Conservation (phyloP, 768 basidiomycete genomes). For the Piloderma croceum region DNA sequence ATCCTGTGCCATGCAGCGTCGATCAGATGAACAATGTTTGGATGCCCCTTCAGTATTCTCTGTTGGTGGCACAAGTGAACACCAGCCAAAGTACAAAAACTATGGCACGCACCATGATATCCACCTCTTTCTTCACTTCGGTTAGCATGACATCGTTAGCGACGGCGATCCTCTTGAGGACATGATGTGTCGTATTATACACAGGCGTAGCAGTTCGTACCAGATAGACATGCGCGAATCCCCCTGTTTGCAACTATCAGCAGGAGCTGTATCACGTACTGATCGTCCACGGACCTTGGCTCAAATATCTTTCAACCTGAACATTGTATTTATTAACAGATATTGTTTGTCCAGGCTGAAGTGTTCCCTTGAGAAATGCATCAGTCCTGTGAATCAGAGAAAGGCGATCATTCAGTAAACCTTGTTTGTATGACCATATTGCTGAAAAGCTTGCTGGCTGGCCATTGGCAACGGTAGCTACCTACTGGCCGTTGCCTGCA, state of each 20-base stretch:
- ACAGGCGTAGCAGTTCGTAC: conserved; percentile 83
- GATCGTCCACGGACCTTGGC: conserved; percentile 79
- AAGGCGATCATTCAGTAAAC: background rate
- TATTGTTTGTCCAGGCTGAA: conserved; percentile 80
- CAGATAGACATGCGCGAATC: conserved; percentile 97
- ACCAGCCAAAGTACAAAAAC: background rate
- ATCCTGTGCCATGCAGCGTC: conserved; percentile 89
- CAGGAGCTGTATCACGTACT: conserved; percentile 4
- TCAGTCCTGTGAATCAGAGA: conserved; percentile 17
- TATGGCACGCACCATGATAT: conserved; percentile 81
- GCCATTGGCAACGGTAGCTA: conserved; percentile 35
- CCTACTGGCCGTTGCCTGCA: conserved; percentile 13
- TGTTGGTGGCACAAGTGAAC: conserved; percentile 27
- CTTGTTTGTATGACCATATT: conserved; percentile 25
- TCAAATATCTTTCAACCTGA: conserved; percentile 90
- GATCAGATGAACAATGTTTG: conserved; percentile 93
- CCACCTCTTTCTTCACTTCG: conserved; percentile 96
- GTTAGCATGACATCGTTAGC: conserved; percentile 83
- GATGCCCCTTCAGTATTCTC: conserved; percentile 88
- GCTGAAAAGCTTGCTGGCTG: conserved; percentile 44
- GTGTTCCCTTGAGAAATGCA: conserved; percentile 53
- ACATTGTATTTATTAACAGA: conserved; percentile 86
- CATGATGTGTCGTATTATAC: conserved; percentile 89
- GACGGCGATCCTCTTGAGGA: conserved; percentile 94
- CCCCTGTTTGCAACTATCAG: conserved; percentile 50